Conservation (phyloP, 2,329 filamentous ascomycete species). For the Cladosporium velox region DNA sequence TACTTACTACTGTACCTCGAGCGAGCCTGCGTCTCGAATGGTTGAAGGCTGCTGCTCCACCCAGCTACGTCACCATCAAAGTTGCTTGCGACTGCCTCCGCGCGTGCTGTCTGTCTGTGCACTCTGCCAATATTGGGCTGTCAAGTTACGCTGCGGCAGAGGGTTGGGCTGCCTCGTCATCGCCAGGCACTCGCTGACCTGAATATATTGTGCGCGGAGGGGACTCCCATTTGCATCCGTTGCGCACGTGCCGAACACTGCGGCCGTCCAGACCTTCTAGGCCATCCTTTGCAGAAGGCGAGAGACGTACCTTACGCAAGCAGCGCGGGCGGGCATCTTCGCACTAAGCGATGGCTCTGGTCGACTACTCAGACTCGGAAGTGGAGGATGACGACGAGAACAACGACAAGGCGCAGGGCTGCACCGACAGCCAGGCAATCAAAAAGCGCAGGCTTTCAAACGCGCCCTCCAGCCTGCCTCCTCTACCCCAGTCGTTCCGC, state of each 20-base stretch:
- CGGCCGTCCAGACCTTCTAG: neutral
- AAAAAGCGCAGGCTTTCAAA: conserved; percentile 29
- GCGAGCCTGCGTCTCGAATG: conserved; percentile 1
- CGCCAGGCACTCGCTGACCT: conserved; percentile 2
- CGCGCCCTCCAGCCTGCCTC: conserved; percentile 40
- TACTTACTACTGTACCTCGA: neutral
- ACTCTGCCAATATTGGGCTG: conserved; percentile 6
- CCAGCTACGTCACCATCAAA: neutral
- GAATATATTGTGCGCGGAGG: neutral
- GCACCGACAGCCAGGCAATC: conserved; percentile 10
- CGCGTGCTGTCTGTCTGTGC: neutral
- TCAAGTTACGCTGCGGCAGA: neutral
- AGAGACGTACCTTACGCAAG: neutral
- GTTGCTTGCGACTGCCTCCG: neutral
- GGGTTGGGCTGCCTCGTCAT: conserved; percentile 1
- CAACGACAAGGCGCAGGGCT: conserved; percentile 25
- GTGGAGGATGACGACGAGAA: conserved; percentile 43
- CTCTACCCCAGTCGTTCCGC: conserved; percentile 78
- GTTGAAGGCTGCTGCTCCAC: conserved; percentile 7
- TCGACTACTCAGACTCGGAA: conserved; percentile 64
- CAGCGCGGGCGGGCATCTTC: neutral
- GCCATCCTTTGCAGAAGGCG: conserved; percentile 1
- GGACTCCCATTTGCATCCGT: neutral
- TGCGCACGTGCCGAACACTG: conserved; percentile 9
- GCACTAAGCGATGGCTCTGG: conserved; percentile 56